phyloP scores from a whole-genome alignment of 768 basidiomycete genomes.

The Cystofilobasidium macerans region DNA sequence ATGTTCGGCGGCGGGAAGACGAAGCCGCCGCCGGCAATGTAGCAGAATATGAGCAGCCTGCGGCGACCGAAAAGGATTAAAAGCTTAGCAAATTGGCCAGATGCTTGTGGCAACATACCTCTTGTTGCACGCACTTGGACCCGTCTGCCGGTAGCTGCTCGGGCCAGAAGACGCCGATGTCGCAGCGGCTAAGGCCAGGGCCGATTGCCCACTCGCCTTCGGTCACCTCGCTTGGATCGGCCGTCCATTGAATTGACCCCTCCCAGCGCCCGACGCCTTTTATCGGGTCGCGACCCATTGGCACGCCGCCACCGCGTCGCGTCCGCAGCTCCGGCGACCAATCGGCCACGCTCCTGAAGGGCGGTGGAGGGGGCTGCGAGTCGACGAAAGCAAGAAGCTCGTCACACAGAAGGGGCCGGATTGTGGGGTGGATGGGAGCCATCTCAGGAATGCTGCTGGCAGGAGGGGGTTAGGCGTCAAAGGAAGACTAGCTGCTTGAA shows the following conservation, averaged over 20 bases:
- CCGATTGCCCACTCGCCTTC: background rate
- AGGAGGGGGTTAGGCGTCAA: background rate
- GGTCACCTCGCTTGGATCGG: background rate
- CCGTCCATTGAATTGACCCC: background rate
- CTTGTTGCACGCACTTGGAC: background rate
- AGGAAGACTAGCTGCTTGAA: too few relatives aligned
- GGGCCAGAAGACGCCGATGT: conserved; percentile 3
- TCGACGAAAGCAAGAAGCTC: background rate
- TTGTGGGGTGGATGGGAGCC: background rate
- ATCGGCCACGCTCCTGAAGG: background rate
- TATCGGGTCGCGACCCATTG: conserved; percentile 6
- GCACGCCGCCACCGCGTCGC: background rate
- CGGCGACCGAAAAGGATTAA: too few relatives aligned
- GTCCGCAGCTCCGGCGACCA: background rate
- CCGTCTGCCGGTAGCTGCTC: background rate
- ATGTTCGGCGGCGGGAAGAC: background rate
- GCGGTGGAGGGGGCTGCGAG: background rate
- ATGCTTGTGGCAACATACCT: too few relatives aligned
- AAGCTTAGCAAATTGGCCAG: too few relatives aligned
- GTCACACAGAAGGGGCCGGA: background rate
- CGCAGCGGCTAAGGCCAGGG: background rate
- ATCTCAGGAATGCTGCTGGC: background rate
- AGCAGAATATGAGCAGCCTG: conserved; percentile 8
- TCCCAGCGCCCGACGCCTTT: background rate
- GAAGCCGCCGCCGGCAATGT: conserved; percentile 11